Percentiles rank a stretch among this genome's conserved stretches.
These are phyloP conservation scores for Metschnikowia aberdeeniae DNA, from an alignment of 805 yeast species.

Conservation along the genomic window DNA sequence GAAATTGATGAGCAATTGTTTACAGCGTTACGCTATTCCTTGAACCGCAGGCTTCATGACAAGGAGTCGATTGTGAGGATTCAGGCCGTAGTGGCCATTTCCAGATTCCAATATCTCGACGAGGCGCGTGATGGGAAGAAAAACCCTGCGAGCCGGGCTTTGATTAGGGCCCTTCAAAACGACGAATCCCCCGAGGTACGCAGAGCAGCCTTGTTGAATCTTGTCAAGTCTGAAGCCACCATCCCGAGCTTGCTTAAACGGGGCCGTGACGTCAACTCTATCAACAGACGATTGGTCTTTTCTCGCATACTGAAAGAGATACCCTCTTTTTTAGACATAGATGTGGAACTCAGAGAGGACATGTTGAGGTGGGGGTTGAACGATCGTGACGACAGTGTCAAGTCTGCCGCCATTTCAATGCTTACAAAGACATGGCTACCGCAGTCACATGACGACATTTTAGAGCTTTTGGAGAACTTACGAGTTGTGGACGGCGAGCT, in stretches of 20 bases:
- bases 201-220: slow-evolving; percentile 72
- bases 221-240: slow-evolving; percentile 53
- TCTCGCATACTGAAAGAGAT: slow-evolving; percentile 63
- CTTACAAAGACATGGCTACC: slow-evolving; percentile 71
- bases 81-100: slow-evolving; percentile 78
- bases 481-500: slow-evolving; percentile 65
- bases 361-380: slow-evolving; percentile 79
- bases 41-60: slow-evolving; percentile 63
- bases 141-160: slow-evolving; percentile 19
- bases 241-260: slow-evolving; percentile 65
- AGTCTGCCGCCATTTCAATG: slow-evolving; percentile 67
- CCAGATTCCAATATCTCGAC: slow-evolving; percentile 61
- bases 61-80: slow-evolving; percentile 74
- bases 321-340: slow-evolving; percentile 46
- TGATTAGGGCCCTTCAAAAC: slow-evolving; percentile 55
- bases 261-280: slow-evolving; percentile 72
- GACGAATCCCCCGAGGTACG: slow-evolving; percentile 89
- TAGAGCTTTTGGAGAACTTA: slow-evolving; percentile 66
- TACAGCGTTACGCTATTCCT: slow-evolving; percentile 54
- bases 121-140: slow-evolving; percentile 21
- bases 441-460: slow-evolving; percentile 61
- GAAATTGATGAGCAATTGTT: slow-evolving; percentile 73
- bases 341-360: slow-evolving; percentile 57
- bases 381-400: slow-evolving; percentile 77
- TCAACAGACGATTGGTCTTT: slow-evolving; percentile 70